These are phyloP conservation scores for Nissolia schottii DNA, from an alignment of 306 rosid species.

Conservation along the genomic window DNA sequence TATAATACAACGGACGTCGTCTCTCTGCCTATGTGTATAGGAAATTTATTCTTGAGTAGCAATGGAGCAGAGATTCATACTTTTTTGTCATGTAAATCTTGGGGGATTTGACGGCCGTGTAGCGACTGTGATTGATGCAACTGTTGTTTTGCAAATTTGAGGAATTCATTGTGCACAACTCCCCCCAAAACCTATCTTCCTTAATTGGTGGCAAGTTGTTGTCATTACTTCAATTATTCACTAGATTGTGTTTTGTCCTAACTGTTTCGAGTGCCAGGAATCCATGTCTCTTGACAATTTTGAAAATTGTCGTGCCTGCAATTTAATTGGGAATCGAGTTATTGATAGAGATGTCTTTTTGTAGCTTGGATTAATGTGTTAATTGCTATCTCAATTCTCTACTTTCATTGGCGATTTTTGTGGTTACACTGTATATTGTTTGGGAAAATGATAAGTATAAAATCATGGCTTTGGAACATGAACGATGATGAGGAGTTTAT, in stretches of 20 bases:
- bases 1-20: slow-evolving; percentile 12
- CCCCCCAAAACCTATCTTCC: neutral
- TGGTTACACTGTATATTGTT: neutral
- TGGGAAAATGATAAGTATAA: neutral
- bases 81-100: slow-evolving; percentile 35
- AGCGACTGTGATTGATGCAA: slow-evolving; percentile 26
- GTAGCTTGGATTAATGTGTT: neutral
- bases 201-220: slow-evolving; percentile 12
- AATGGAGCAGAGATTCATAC: slow-evolving; percentile 21
- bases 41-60: slow-evolving; percentile 39
- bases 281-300: neutral
- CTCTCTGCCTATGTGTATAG: slow-evolving; percentile 37
- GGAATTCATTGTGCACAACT: slow-evolving; percentile 22
- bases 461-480: neutral
- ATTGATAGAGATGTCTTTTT: neutral
- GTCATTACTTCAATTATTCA: neutral
- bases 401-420: neutral
- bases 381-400: neutral
- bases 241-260: neutral
- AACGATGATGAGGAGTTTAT: neutral
- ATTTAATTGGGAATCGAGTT: neutral
- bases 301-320: neutral
- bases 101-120: slow-evolving; percentile 20
- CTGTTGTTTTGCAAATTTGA: slow-evolving; percentile 10
- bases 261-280: slow-evolving; percentile 1